A percentile compares a stretch with the other conserved stretches of the same genome.
phyloP scores from a whole-genome alignment of 2,329 filamentous ascomycete species.

The Stagonosporopsis tanaceti region DNA sequence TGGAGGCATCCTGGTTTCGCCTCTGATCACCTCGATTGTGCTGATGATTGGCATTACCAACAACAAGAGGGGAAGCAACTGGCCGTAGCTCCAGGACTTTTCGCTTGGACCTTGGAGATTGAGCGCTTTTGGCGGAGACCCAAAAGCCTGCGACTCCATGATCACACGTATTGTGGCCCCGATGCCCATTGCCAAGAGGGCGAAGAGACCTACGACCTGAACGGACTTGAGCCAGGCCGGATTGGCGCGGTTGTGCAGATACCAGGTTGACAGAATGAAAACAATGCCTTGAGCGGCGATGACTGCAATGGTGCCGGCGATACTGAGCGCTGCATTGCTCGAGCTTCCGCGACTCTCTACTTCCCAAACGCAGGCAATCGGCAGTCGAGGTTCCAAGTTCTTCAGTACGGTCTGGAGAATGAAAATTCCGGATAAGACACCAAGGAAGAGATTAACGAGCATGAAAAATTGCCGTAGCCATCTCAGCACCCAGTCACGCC shows the following conservation, averaged over 20 bases:
- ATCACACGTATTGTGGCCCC: conserved; percentile 67
- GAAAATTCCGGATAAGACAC: conserved; percentile 64
- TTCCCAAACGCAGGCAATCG: conserved; percentile 69
- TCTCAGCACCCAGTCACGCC: conserved; percentile 70
- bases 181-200: conserved; percentile 63
- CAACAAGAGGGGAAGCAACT: conserved; percentile 67
- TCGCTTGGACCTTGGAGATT: conserved; percentile 62
- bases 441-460: conserved; percentile 69
- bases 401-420: conserved; percentile 64
- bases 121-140: conserved; percentile 56
- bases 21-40: conserved; percentile 66
- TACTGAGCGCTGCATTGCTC: conserved; percentile 57
- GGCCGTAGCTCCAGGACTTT: conserved; percentile 69
- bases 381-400: conserved; percentile 62
- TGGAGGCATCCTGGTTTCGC: conserved; percentile 56
- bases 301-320: conserved; percentile 67
- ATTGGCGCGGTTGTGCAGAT: conserved; percentile 65
- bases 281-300: conserved; percentile 67
- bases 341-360: conserved; percentile 49
- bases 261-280: conserved; percentile 69
- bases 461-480: conserved; percentile 73
- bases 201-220: conserved; percentile 61
- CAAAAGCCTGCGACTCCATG: conserved; percentile 68
- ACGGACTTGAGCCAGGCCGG: conserved; percentile 62
- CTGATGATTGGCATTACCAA: conserved; percentile 68